Percentiles rank a stretch among this genome's conserved stretches.
These are phyloP conservation scores for Pythium utonaiense DNA, from an alignment of 352 stramenopile genomes.

Conservation along the genomic window DNA sequence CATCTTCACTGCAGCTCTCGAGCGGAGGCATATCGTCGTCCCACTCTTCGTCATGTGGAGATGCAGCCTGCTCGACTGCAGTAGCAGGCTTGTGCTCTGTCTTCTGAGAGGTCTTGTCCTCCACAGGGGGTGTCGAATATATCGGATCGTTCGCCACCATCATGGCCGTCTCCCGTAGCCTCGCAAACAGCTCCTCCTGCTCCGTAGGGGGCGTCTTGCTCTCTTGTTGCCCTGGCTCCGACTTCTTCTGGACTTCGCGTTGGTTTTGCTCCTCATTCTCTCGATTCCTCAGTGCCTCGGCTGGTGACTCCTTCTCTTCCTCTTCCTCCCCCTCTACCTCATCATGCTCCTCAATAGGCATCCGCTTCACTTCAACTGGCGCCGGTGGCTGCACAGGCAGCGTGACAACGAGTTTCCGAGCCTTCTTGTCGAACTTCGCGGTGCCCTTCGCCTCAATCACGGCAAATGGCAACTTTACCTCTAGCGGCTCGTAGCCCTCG, in stretches of 20 bases:
- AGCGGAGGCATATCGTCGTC: conserved; percentile 54
- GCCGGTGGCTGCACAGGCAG: conserved; percentile 68
- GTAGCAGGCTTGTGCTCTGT: neutral
- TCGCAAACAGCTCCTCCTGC: conserved; percentile 46
- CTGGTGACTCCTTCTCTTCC: neutral
- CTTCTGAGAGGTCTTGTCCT: neutral
- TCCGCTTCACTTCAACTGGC: conserved; percentile 17
- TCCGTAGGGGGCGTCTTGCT: neutral
- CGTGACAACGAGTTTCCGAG: conserved; percentile 66
- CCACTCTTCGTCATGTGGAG: too few species aligned
- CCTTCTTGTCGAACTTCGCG: conserved; percentile 85
- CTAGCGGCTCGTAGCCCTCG: conserved; percentile 45
- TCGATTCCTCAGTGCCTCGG: neutral
- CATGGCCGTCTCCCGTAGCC: conserved; percentile 56
- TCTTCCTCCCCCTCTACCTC: conserved; percentile 25
- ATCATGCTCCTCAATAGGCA: conserved; percentile 38
- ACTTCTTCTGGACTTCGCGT: neutral
- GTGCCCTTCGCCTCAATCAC: conserved; percentile 74
- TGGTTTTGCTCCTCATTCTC: neutral
- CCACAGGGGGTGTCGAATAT: conserved; percentile 20
- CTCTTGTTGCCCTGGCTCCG: neutral
- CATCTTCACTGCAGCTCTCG: conserved; percentile 54
- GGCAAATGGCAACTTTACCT: conserved; percentile 63
- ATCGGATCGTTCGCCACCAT: conserved; percentile 68
- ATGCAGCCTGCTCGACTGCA: too few species aligned